Evolutionary conservation across 768 basidiomycete species (phyloP).

Genomic region (Mycena vulgaris): DNA sequence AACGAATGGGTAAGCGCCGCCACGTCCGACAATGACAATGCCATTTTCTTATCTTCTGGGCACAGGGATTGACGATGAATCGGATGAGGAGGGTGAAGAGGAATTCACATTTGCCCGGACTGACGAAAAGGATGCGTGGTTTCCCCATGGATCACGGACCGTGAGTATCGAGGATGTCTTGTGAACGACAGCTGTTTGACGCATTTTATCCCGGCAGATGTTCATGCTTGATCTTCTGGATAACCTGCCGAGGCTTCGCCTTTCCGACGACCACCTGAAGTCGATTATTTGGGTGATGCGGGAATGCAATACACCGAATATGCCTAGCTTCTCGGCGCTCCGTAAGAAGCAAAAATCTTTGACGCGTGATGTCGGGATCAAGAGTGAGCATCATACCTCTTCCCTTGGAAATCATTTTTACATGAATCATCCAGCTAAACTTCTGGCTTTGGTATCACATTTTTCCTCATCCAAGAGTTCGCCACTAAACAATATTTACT

Average conservation of each 20-base stretch:
- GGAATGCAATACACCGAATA: constrained; percentile 47
- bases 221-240: constrained; percentile 50
- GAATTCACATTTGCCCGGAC: neutral
- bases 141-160: constrained; percentile 17
- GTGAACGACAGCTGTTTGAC: neutral
- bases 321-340: constrained; percentile 47
- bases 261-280: constrained; percentile 52
- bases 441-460: constrained; percentile 38
- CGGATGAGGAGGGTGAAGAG: constrained; percentile 14
- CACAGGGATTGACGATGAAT: constrained; percentile 16
- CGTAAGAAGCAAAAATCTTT: constrained; percentile 44
- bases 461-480: neutral
- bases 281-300: constrained; percentile 53
- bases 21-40: too few species aligned
- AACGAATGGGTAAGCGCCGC: constrained; percentile 1
- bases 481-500: neutral
- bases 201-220: constrained; percentile 5
- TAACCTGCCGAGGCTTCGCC: constrained; percentile 48
- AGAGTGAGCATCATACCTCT: constrained; percentile 40
- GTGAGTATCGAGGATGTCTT: neutral
- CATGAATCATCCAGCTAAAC: constrained; percentile 41
- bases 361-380: constrained; percentile 22
- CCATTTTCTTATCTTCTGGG: neutral
- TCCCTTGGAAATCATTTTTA: constrained; percentile 49
- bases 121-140: neutral